Percentiles rank a stretch among this genome's conserved stretches.
phyloP scores from a whole-genome alignment of 2,329 filamentous ascomycete genomes.

The Neoarthrinium moseri region DNA sequence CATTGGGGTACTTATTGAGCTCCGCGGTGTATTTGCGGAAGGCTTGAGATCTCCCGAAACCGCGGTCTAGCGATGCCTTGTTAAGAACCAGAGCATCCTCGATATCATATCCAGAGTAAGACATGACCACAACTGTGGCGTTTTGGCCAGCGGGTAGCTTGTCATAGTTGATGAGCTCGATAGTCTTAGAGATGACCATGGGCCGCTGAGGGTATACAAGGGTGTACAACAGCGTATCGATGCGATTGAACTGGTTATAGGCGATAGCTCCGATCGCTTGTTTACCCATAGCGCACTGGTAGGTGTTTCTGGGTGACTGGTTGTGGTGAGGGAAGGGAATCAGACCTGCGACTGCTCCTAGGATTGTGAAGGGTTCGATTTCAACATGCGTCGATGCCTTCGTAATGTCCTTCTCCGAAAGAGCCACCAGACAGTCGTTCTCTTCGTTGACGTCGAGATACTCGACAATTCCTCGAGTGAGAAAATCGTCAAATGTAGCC shows the following conservation, averaged over 20 bases:
- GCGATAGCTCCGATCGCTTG: constrained; percentile 98
- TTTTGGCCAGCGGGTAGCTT: constrained; percentile 96
- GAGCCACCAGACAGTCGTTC: constrained; percentile 89
- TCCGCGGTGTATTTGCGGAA: constrained; percentile 90
- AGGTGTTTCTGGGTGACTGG: constrained; percentile 96
- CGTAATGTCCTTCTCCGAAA: constrained; percentile 83
- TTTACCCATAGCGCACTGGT: constrained; percentile 99
- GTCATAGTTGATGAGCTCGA: constrained; percentile 95
- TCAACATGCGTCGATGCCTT: constrained; percentile 88
- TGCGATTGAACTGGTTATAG: constrained; percentile 95
- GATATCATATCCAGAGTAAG: constrained; percentile 98
- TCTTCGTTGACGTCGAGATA: constrained; percentile 99
- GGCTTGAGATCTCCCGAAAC: constrained; percentile 96
- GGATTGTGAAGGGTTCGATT: constrained; percentile 95
- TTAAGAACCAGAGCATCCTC: constrained; percentile 97
- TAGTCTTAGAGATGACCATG: constrained; percentile 96
- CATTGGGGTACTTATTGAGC: constrained; percentile 86
- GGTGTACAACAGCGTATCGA: constrained; percentile 93
- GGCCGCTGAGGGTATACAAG: constrained; percentile 97
- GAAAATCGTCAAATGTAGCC: constrained; percentile 90
- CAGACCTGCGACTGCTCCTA: constrained; percentile 91
- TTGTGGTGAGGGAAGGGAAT: constrained; percentile 99
- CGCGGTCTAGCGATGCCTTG: constrained; percentile 91
- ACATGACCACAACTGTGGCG: constrained; percentile 98
- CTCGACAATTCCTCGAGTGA: constrained; percentile 86